These are phyloP conservation scores for Hypoxylon sp. DNA, from an alignment of 2,329 filamentous ascomycete genomes.

Conservation along the genomic window DNA sequence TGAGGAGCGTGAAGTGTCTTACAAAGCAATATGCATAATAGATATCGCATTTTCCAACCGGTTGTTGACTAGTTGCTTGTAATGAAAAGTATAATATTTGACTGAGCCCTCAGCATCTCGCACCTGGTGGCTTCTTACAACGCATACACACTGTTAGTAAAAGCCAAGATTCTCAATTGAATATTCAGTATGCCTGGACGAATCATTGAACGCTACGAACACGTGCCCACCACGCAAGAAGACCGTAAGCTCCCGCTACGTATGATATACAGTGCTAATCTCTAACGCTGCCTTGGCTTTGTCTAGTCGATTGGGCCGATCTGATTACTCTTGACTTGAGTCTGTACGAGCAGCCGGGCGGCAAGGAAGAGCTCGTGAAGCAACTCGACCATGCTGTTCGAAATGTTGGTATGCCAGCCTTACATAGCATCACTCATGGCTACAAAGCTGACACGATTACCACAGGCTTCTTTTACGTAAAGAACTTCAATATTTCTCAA, in stretches of 20 bases:
- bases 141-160: background rate
- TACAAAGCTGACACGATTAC: constrained; percentile 8
- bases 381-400: constrained; percentile 50
- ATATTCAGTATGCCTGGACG: constrained; percentile 44
- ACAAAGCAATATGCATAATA: constrained; percentile 31
- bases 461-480: constrained; percentile 69
- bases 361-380: constrained; percentile 50
- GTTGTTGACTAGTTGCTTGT: background rate
- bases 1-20: background rate
- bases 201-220: constrained; percentile 47
- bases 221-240: constrained; percentile 48
- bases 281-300: constrained; percentile 1
- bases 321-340: constrained; percentile 49
- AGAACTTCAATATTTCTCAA: constrained; percentile 70
- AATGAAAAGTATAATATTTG: constrained; percentile 24
- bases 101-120: background rate
- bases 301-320: constrained; percentile 48
- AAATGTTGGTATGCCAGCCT: constrained; percentile 41
- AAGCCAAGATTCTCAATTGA: background rate
- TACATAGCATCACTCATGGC: background rate
- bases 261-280: background rate
- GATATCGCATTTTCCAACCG: constrained; percentile 4
- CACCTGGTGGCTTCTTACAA: background rate
- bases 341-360: constrained; percentile 50
- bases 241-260: constrained; percentile 40